Base-by-base conservation (phyloP, 441 rosid genomes). In the Omphalea diandra region DNA sequence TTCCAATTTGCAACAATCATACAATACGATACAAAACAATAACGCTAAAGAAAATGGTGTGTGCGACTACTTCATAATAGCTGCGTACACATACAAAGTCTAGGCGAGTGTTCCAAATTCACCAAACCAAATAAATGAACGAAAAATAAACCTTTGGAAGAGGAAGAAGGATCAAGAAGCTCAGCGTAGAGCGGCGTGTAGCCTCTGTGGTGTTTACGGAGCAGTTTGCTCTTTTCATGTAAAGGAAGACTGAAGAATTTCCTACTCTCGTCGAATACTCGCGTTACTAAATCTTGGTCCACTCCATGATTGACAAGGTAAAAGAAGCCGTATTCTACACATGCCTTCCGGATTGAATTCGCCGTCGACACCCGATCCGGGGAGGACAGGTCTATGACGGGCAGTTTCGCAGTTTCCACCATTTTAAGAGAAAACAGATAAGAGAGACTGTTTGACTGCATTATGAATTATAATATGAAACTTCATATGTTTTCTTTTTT, bases 261-360 rank as follows among this genome's bases (percentile, higher is more conserved):
- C 27, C 70, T 77, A 57, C 87, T 83, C 86, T 83, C 88, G 22
- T 75, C n/a, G 1, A 90, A 76, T 68, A 81, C 87, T 17, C 57
- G 24, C 0, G 61, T 27, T 20, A 82, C 8, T 20, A 92, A 66
- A 33, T 84, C 88, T 68, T 81, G 79, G 15, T 87, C 76, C 7
- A 92, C 78, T 1, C 96, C 97, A 69, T 90, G 99, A 73, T 94
- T 89, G 74, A 86, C 82, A 10, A 86, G 78, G 82, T 89, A 92
- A 75, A 92, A 94, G 90, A 92, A 94, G 18, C 98, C 96, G 49
- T 77, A 80, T 17, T 89, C 94, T 5, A 81, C 35, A 65, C 99
- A 94, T 36, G 97, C 97, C 97, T 73, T 87, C 20, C 94, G 92
- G 73, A 88, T 87, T 52, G 81, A 81, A 26, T 72, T 40, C 52